phyloP scores from a whole-genome alignment of 768 basidiomycete species.

The Cubamyces lactineus region DNA sequence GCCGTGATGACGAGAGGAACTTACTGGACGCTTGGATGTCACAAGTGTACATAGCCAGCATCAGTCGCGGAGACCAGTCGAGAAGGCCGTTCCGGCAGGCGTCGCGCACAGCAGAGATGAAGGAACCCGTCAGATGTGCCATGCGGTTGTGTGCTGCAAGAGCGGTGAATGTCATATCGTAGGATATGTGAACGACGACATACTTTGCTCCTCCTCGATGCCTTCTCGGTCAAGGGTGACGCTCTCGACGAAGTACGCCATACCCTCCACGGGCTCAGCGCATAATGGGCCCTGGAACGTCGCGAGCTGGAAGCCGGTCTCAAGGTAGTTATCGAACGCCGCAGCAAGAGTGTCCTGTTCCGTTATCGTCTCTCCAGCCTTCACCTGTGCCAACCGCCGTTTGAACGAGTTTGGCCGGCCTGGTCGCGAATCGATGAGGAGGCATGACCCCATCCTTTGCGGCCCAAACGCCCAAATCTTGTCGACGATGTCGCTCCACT shows the following conservation, averaged over 20 bases:
- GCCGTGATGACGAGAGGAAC: conserved; percentile 36
- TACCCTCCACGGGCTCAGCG: conserved; percentile 90
- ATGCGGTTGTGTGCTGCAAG: conserved; percentile 72
- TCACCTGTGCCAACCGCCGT: conserved; percentile 48
- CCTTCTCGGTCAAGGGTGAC: conserved; percentile 63
- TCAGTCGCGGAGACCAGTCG: conserved; percentile 97
- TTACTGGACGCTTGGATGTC: conserved; percentile 97
- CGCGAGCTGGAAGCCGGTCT: conserved; percentile 94
- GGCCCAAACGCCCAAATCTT: conserved; percentile 93
- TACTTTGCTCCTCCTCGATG: conserved; percentile 70
- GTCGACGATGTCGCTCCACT: conserved; percentile 78
- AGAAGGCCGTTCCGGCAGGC: conserved; percentile 87
- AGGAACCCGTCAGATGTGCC: conserved; percentile 86
- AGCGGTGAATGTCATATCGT: not conserved
- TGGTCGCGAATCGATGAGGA: conserved; percentile 77
- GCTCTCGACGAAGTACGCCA: conserved; percentile 88
- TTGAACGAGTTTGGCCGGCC: conserved; percentile 58
- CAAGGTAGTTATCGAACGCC: conserved; percentile 85
- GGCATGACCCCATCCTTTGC: conserved; percentile 80
- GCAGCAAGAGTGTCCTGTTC: conserved; percentile 29
- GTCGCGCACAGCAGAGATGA: conserved; percentile 88
- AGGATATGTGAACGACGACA: conserved; percentile 25
- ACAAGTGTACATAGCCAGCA: conserved; percentile 98
- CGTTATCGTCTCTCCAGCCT: conserved; percentile 37
- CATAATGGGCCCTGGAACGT: conserved; percentile 95